Evolutionary conservation across 805 yeast genomes (phyloP).

Genomic region (Barnettozyma siamensis): DNA sequence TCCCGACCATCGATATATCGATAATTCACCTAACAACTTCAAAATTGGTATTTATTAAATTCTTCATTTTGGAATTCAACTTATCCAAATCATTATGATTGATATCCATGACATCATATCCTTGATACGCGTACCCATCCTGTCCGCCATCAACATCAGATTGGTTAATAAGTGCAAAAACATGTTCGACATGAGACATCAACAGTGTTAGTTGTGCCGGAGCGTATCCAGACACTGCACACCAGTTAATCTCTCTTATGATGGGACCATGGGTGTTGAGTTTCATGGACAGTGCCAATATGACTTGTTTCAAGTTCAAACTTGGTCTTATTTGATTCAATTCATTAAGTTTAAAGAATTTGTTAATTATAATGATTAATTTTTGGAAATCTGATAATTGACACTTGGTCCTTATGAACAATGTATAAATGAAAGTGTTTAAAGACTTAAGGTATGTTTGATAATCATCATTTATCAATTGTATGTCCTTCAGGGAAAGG

Average conservation of each 20-base stretch:
- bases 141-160: no score
- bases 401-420: not conserved
- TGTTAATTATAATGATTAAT: slow-evolving; percentile 2
- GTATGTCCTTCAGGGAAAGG: not conserved
- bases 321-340: not conserved
- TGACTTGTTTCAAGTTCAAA: slow-evolving; percentile 15
- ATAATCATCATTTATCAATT: not conserved
- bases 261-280: slow-evolving; percentile 1
- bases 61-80: slow-evolving; percentile 20
- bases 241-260: slow-evolving; percentile 7
- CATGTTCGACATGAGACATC: slow-evolving; percentile 2
- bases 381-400: slow-evolving; percentile 3
- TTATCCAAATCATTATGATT: slow-evolving; percentile 12
- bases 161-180: slow-evolving; percentile 6
- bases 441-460: not conserved
- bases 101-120: slow-evolving; percentile 5
- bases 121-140: no score
- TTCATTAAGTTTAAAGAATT: slow-evolving; percentile 2
- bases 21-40: slow-evolving; percentile 10
- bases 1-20: not conserved
- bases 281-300: slow-evolving; percentile 6
- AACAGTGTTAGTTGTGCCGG: not conserved
- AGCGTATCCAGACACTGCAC: slow-evolving; percentile 11
- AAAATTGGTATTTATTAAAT: slow-evolving; percentile 17
- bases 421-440: not conserved